Evolutionary conservation across 352 stramenopile species (phyloP).

Genomic region (Blastocystis sp.): DNA sequence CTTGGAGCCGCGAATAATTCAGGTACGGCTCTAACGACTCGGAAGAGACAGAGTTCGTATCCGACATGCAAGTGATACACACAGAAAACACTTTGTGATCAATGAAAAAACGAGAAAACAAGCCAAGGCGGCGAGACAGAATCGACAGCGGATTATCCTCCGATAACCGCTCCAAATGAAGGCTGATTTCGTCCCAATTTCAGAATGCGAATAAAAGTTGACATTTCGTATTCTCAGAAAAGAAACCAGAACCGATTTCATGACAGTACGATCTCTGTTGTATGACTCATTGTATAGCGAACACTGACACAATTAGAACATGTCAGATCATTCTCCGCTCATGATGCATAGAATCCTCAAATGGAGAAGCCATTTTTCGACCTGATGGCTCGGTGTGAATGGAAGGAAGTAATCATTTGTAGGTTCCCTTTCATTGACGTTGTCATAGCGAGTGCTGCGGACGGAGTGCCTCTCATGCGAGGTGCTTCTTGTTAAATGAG

Average conservation of each 20-base stretch:
- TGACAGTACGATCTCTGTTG: not conserved
- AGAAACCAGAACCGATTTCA: not conserved
- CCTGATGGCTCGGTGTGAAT: not conserved
- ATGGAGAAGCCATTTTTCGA: conserved; percentile 29
- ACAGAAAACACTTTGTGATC: not conserved
- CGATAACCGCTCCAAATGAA: not conserved
- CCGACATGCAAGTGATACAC: not conserved
- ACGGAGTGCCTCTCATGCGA: conserved; percentile 28
- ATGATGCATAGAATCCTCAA: conserved; percentile 5
- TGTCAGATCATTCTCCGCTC: not conserved
- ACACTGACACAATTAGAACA: not conserved
- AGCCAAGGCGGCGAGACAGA: not conserved
- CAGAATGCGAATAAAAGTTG: not conserved
- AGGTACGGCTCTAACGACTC: conserved; percentile 26
- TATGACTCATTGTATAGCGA: not conserved
- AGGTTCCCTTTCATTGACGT: conserved; percentile 28
- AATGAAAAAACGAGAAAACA: not conserved
- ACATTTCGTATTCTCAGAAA: not conserved
- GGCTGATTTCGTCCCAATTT: too few species aligned
- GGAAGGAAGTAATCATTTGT: not conserved
- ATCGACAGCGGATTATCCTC: not conserved
- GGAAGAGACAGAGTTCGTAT: conserved; percentile 13
- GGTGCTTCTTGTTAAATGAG: not conserved
- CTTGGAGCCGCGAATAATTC: conserved; percentile 46
- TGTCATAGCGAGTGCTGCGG: conserved; percentile 29